A percentile compares a stretch with the other conserved stretches of the same genome.
Conservation (phyloP, 148 eudicot species). For the Camellia granthamiana region DNA sequence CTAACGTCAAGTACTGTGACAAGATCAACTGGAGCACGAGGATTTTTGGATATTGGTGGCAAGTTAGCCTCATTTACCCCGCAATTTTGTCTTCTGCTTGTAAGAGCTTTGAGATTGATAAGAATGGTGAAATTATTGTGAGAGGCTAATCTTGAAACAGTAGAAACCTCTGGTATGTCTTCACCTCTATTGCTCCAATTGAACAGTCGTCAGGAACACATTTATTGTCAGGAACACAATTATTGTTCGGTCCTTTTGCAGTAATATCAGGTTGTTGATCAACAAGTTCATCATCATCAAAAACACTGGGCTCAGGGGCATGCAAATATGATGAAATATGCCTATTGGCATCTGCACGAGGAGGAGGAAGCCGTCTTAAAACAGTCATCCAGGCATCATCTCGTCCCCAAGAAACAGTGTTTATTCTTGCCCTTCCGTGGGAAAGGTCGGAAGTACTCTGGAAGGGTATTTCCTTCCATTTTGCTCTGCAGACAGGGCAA, state of each 20-base stretch:
- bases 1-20: slow-evolving; percentile 55
- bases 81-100: slow-evolving; percentile 4
- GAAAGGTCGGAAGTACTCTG: slow-evolving; percentile 34
- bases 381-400: slow-evolving; percentile 28
- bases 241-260: too few species aligned
- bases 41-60: not conserved
- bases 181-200: slow-evolving; percentile 31
- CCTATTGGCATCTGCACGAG: slow-evolving; percentile 24
- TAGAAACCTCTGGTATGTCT: slow-evolving; percentile 42
- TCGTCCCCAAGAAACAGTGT: slow-evolving; percentile 19
- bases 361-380: slow-evolving; percentile 27
- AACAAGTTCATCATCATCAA: slow-evolving; percentile 44
- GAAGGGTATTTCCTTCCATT: slow-evolving; percentile 54
- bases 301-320: slow-evolving; percentile 36
- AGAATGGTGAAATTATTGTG: slow-evolving; percentile 33
- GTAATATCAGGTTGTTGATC: slow-evolving; percentile 21
- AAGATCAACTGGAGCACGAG: slow-evolving; percentile 56
- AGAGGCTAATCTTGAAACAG: slow-evolving; percentile 34
- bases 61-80: slow-evolving; percentile 6
- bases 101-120: slow-evolving; percentile 48
- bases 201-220: slow-evolving; percentile 7
- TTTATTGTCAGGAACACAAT: not conserved
- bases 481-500: slow-evolving; percentile 53
- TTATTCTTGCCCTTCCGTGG: slow-evolving; percentile 20
- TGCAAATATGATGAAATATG: slow-evolving; percentile 23